Conservation (phyloP, 2,329 filamentous ascomycete species). For the Sporothrix curviconia region DNA sequence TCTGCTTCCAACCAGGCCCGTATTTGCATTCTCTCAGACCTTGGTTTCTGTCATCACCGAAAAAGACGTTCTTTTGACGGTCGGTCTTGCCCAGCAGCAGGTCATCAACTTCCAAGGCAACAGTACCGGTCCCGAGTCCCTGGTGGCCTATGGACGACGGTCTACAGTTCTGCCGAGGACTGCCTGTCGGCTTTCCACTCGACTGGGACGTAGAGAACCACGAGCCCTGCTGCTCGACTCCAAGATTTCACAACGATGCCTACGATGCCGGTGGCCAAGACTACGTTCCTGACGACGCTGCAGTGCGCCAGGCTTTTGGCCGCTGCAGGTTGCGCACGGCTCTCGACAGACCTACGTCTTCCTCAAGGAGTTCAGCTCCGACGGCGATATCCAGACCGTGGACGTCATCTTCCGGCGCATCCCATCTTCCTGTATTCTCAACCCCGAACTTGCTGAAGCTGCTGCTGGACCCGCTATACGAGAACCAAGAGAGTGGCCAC, state of each 20-base stretch:
- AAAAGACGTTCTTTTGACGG: conserved; percentile 56
- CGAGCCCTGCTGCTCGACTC: conserved; percentile 58
- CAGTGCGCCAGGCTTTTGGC: conserved; percentile 75
- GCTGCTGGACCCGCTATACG: conserved; percentile 68
- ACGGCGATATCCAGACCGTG: conserved; percentile 81
- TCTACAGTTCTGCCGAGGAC: conserved; percentile 56
- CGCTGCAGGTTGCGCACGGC: conserved; percentile 65
- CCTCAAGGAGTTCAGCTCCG: conserved; percentile 82
- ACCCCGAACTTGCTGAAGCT: conserved; percentile 71
- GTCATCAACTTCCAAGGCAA: conserved; percentile 70
- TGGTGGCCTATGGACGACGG: conserved; percentile 74
- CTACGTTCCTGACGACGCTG: conserved; percentile 70
- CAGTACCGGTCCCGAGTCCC: conserved; percentile 51
- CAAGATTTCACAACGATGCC: conserved; percentile 60
- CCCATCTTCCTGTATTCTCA: conserved; percentile 80
- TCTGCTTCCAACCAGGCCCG: conserved; percentile 46
- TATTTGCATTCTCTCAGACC: conserved; percentile 69
- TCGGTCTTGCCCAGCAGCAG: conserved; percentile 69
- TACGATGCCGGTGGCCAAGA: conserved; percentile 62
- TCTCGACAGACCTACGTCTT: conserved; percentile 66
- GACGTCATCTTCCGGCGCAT: conserved; percentile 77
- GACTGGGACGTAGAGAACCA: conserved; percentile 58
- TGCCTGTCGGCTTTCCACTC: conserved; percentile 68
- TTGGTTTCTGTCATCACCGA: conserved; percentile 40
- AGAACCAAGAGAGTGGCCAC: conserved; percentile 71